These are phyloP conservation scores for Carex scoparia DNA, from an alignment of 176 grass and related monocot genomes.

Conservation along the genomic window DNA sequence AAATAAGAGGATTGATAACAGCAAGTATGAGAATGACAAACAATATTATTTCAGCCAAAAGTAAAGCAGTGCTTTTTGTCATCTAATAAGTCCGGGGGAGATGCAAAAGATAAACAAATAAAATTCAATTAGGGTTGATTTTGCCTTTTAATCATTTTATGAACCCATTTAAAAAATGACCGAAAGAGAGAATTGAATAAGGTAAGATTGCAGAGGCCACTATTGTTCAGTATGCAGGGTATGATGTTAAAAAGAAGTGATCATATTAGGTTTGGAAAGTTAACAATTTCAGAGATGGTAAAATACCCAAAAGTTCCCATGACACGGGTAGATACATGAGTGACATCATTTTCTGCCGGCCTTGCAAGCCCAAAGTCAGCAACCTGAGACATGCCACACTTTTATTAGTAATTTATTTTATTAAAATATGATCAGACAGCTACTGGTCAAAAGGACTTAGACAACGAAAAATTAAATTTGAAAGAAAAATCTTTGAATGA, in stretches of 20 bases:
- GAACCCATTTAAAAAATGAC: neutral
- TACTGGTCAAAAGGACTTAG: neutral
- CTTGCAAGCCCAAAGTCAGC: conserved; percentile 81
- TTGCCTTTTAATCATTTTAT: neutral
- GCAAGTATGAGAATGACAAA: neutral
- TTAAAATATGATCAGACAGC: neutral
- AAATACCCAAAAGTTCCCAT: conserved; percentile 90
- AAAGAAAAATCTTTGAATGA: neutral
- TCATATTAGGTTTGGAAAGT: neutral
- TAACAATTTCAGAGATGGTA: conserved; percentile 10
- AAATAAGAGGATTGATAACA: neutral
- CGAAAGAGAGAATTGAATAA: neutral
- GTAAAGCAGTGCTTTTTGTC: neutral
- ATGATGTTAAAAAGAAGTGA: neutral
- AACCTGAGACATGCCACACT: conserved; percentile 33
- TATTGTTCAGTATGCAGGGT: neutral
- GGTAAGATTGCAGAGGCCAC: neutral
- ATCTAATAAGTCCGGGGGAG: neutral
- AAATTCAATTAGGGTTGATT: neutral
- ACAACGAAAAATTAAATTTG: neutral
- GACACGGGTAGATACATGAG: conserved; percentile 74
- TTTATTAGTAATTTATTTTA: conserved; percentile 4
- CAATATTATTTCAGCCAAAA: neutral
- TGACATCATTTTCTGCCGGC: conserved; percentile 56
- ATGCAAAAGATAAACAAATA: neutral